Conservation (phyloP, 192 early-diverging fungal genomes). For the Coemansia nantahalensis region DNA sequence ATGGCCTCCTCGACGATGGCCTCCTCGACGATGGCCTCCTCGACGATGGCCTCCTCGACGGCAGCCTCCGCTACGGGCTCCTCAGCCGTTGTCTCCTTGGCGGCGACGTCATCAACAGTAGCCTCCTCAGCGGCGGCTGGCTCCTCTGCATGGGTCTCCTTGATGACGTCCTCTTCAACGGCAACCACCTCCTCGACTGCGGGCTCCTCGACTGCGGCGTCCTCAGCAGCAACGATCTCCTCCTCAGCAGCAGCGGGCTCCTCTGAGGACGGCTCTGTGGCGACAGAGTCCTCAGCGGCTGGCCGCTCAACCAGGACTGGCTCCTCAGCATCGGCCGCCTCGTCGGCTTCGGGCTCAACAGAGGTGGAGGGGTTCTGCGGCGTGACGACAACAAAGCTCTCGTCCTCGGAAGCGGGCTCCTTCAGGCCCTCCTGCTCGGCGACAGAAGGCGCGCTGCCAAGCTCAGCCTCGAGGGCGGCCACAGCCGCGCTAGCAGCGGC, state of each 20-base stretch:
- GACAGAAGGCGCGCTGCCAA: too few relatives aligned
- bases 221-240: too few relatives aligned
- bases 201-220: constrained; percentile 1
- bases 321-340: not conserved
- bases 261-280: not conserved
- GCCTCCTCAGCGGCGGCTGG: constrained; percentile 1
- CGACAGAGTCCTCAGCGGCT: not conserved
- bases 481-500: too few relatives aligned
- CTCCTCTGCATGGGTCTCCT: not conserved
- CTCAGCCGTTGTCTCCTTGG: not conserved
- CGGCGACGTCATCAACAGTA: not conserved
- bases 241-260: constrained; percentile 2
- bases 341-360: not conserved
- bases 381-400: too few relatives aligned
- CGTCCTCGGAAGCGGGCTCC: too few relatives aligned
- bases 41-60: constrained; percentile 1
- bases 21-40: too few relatives aligned
- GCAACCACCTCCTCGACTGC: too few relatives aligned
- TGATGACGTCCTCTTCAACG: too few relatives aligned
- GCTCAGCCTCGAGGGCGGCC: too few relatives aligned
- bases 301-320: not conserved
- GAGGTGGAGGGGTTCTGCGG: too few relatives aligned
- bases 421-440: too few relatives aligned
- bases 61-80: not conserved
- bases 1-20: too few relatives aligned